Evolutionary conservation across 2,329 filamentous ascomycete genomes (phyloP).

Genomic region (Arthrobotrys entomopaga): DNA sequence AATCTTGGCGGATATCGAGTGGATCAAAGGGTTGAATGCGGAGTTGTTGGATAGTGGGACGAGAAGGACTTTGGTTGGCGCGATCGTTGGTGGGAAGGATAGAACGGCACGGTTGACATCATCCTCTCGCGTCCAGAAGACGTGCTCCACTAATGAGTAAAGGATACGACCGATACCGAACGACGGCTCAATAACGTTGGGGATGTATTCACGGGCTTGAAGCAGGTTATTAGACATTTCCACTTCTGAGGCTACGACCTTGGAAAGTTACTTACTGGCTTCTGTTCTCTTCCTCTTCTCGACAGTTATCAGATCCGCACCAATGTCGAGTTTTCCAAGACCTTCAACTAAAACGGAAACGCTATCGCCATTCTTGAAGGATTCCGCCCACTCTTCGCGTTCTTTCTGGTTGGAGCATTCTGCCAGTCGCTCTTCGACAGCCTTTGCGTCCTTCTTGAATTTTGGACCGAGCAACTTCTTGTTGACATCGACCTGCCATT

Average conservation of each 20-base stretch:
- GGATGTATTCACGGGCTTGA: conserved; percentile 80
- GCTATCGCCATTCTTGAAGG: conserved; percentile 77
- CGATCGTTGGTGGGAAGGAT: conserved; percentile 78
- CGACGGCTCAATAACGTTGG: conserved; percentile 96
- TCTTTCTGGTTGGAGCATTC: conserved; percentile 77
- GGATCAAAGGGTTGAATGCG: conserved; percentile 76
- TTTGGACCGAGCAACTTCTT: conserved; percentile 95
- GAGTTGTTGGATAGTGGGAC: conserved; percentile 85
- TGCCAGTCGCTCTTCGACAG: conserved; percentile 81
- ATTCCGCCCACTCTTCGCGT: conserved; percentile 80
- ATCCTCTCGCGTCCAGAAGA: conserved; percentile 83
- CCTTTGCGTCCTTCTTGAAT: conserved; percentile 94
- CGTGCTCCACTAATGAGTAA: conserved; percentile 92
- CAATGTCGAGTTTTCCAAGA: conserved; percentile 75
- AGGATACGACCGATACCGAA: conserved; percentile 96
- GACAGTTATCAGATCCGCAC: conserved; percentile 81
- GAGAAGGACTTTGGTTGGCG: conserved; percentile 94
- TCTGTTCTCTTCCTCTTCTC: conserved; percentile 84
- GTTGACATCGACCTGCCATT: conserved; percentile 87
- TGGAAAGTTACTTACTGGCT: conserved; percentile 65
- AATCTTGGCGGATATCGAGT: conserved; percentile 78
- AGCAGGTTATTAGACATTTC: conserved; percentile 1
- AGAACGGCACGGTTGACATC: conserved; percentile 80
- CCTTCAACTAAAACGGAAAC: conserved; percentile 78
- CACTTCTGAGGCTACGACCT: not conserved